Conservation (phyloP, 2,329 filamentous ascomycete genomes). For the Colletotrichum orchidophilum region DNA sequence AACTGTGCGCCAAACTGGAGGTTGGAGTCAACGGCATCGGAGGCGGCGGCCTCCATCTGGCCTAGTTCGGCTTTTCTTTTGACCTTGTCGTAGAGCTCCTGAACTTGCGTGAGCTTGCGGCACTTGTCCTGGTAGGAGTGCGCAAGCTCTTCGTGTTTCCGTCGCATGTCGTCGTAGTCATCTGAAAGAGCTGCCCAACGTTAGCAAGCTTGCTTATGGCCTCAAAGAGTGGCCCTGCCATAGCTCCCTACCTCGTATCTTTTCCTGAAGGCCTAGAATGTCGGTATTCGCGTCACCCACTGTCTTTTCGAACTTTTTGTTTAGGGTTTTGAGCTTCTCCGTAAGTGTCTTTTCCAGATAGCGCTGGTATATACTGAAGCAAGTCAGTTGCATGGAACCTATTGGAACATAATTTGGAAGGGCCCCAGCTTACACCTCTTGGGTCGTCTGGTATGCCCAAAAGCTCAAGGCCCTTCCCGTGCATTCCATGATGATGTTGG, state of each 20-base stretch:
- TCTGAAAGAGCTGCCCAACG: conserved; percentile 58
- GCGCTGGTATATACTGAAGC: conserved; percentile 77
- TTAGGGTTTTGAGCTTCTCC: conserved; percentile 75
- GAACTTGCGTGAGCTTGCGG: conserved; percentile 73
- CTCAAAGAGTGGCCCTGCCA: background rate
- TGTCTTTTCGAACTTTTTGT: conserved; percentile 74
- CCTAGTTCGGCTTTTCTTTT: conserved; percentile 64
- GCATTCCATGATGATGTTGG: conserved; percentile 86
- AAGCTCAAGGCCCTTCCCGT: conserved; percentile 82
- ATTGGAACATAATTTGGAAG: background rate
- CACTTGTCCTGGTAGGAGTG: conserved; percentile 76
- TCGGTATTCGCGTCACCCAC: conserved; percentile 80
- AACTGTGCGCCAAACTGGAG: background rate
- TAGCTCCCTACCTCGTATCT: conserved; percentile 64
- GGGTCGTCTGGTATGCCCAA: conserved; percentile 86
- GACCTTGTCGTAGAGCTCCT: conserved; percentile 70
- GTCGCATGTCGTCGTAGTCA: conserved; percentile 70
- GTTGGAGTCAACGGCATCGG: conserved; percentile 43
- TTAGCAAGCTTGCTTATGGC: conserved; percentile 32
- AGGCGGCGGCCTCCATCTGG: conserved; percentile 64
- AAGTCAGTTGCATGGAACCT: too few species aligned
- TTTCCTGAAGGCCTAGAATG: conserved; percentile 72
- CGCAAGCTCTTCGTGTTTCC: conserved; percentile 77
- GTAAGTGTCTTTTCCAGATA: conserved; percentile 75
- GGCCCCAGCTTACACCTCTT: conserved; percentile 73